These are phyloP conservation scores for Silene vulgaris DNA, from an alignment of 179 eudicot species.

Conservation along the genomic window DNA sequence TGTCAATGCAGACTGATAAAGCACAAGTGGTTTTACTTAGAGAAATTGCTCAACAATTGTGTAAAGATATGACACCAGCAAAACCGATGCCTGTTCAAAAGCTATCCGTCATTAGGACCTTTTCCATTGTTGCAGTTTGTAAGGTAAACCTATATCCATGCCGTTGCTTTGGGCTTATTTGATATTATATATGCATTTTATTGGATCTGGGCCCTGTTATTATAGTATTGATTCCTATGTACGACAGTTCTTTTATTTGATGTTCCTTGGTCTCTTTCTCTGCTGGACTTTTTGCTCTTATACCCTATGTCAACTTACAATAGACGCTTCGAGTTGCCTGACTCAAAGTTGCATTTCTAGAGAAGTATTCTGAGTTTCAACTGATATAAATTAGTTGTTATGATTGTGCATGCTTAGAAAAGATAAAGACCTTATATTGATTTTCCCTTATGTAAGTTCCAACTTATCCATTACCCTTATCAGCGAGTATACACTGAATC, in stretches of 20 bases:
- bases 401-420: not conserved
- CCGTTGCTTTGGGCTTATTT: conserved; percentile 9
- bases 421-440: not conserved
- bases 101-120: conserved; percentile 35
- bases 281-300: not conserved
- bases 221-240: not conserved
- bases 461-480: not conserved
- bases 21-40: conserved; percentile 68
- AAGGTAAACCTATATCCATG: conserved; percentile 44
- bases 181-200: not conserved
- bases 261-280: not conserved
- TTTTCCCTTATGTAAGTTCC: not conserved
- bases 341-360: not conserved
- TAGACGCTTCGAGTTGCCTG: not conserved
- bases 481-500: too few species aligned
- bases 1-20: conserved; percentile 87
- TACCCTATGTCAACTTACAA: not conserved
- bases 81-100: conserved; percentile 47
- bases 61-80: conserved; percentile 70
- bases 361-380: not conserved
- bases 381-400: not conserved
- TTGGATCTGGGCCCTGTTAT: not conserved
- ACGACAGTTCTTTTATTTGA: not conserved
- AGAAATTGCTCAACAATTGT: conserved; percentile 83
- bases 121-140: conserved; percentile 46